Evolutionary conservation across 805 yeast genomes (phyloP), one percentile per base, ranked within the genome.

Genomic region (Hagleromyces aurorensis): DNA sequence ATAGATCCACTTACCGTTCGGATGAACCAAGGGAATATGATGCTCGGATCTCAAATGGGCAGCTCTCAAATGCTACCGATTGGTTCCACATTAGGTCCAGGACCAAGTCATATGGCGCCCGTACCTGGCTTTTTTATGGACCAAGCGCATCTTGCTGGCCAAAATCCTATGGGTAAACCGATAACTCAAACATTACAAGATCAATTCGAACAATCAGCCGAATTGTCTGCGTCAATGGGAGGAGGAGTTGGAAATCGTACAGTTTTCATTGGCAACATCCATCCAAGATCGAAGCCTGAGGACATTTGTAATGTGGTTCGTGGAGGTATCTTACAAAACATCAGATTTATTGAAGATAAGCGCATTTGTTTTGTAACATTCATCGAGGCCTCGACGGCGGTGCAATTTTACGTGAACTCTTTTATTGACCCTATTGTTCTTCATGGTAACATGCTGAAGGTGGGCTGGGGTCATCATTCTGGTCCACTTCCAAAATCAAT

Each of bases 291-390:
- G 1, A 69, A 75, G 5, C 67, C 71, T 2, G 89, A 79, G 49
- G 87, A 81, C 44, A 68, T 81, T 25, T 81, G 87, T 43, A 81
- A 81, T 48, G 73, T 71, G 25, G 76, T 80, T 16, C 65, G 87
- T 43, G 89, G 89, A 23, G 93, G 93, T n/a, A 57, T 75, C 12
- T 62, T 81, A 23, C 86, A 81, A 47, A 53, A 59, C 7, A 65
- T 81, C 26, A 74, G 68, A 36, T 56, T 59, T 32, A 58, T 70
- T 30, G 67, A 68, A 3, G 70, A 67, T 4, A 73, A 68, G 44
- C 68, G 64, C 29, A 68, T 74, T 29, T 79, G 87, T 45, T 81
- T 81, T 47, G 59, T 81, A 8, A 78, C 85, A 0, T 81, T 81
- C 44, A 56, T 81, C 26, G 78, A 77, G 34, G 66, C 81, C 4